Evolutionary conservation across 2,329 filamentous ascomycete genomes (phyloP), one percentile per base, ranked within the genome.

Genomic region (Ophiocordyceps sinensis): DNA sequence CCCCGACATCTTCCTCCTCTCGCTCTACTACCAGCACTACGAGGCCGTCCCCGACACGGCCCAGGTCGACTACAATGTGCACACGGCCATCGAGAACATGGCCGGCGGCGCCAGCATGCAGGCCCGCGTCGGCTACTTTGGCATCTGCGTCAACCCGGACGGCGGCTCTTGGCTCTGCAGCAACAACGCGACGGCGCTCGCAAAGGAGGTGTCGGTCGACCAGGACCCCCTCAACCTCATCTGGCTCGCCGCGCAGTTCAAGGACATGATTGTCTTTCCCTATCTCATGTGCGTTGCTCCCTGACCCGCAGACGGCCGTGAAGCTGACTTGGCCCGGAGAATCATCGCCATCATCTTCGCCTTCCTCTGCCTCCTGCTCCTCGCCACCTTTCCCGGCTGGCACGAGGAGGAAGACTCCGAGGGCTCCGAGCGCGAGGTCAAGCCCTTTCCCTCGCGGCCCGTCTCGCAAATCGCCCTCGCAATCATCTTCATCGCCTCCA

Each of bases 341-440:
- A 98, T 98, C 68, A 88, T 98, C 56, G 91, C 91, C 56, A 88
- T 96, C 57, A 85, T 98, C 60, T 87, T 98, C 56, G 88, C 91
- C 51, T 96, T 96, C 66, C 73, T 96, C 62, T 94, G 87, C 61
- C 85, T 98, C 59, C 75, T 98, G 46, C 77, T 98, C 35, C 80
- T 98, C 41, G 89, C 88, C 41, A 96, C 91, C 29, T 98, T 96
- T 65, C 91, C 91, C 2, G 88, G 88, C 48, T 98, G 91, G 86
- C 88, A 96, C 63, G 86, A 94, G 62, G 86, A 94, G 63, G 75
- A 80, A 48, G 84, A 91, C 61, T 78, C 74, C 31, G 71, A 76
- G 41, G 88, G 87, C 40, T 86, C 80, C 38, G 87, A 94, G 53
- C 79, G 85, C 53, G 86, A 94, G 63, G 82, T 94, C 58, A 94